Conservation (phyloP, 305 asterid species). For the Solanum aculeatissimum region DNA sequence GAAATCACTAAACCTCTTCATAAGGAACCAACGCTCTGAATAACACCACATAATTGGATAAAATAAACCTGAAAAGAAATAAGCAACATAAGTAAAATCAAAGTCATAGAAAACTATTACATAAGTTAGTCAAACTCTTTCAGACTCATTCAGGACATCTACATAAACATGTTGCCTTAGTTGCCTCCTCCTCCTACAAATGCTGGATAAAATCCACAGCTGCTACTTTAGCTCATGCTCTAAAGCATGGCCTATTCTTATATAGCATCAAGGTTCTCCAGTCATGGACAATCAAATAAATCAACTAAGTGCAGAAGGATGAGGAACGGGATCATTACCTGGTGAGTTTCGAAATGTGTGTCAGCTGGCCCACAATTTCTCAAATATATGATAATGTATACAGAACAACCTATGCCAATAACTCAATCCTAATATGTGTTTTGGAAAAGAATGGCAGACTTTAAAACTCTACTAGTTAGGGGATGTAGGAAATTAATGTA, state of each 20-base stretch:
- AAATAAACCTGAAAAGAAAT: constrained; percentile 61
- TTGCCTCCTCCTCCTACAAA: neutral
- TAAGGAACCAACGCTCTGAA: constrained; percentile 86
- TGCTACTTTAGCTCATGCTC: neutral
- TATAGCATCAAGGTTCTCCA: neutral
- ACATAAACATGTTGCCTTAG: neutral
- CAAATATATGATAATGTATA: neutral
- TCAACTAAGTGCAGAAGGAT: neutral
- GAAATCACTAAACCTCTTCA: constrained; percentile 52
- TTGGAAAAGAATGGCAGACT: neutral
- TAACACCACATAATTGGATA: constrained; percentile 81
- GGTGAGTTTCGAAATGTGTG: neutral
- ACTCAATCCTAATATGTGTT: neutral
- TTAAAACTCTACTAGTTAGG: neutral
- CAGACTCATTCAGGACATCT: neutral
- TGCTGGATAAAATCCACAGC: neutral
- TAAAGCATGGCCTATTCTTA: neutral
- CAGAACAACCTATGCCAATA: neutral
- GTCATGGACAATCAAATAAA: neutral
- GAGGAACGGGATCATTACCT: neutral
- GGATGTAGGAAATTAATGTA: neutral
- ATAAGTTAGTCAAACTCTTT: neutral
- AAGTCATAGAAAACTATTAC: neutral
- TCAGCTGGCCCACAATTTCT: neutral
- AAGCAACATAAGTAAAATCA: constrained; percentile 6